These are phyloP conservation scores for Crithidia thermophila DNA, from an alignment of 208 protist genomes.

Conservation along the genomic window DNA sequence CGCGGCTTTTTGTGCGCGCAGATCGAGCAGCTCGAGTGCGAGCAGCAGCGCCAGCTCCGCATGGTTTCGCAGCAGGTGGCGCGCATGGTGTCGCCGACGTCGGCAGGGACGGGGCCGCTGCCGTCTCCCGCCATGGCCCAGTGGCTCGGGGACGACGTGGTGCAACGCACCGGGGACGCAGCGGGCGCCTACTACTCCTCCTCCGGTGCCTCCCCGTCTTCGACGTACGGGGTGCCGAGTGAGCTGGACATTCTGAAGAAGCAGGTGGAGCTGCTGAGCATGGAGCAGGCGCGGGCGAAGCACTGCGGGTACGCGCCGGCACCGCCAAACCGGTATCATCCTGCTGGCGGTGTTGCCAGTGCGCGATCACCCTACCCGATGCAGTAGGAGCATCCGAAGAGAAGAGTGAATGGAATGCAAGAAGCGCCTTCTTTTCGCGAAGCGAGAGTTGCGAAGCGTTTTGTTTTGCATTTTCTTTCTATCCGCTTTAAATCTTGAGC, in stretches of 20 bases:
- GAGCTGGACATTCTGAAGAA: conserved; percentile 60
- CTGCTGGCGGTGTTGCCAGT: not conserved
- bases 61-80: conserved; percentile 25
- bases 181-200: no score
- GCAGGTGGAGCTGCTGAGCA: conserved; percentile 49
- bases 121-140: not conserved
- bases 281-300: conserved; percentile 51
- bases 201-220: no score
- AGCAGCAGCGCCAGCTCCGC: conserved; percentile 40
- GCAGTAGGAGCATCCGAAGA: no score
- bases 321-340: not conserved
- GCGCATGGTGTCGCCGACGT: conserved; percentile 1
- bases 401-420: no score
- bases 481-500: no score
- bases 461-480: no score
- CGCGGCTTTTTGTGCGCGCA: conserved; percentile 39
- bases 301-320: conserved; percentile 9
- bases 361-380: not conserved
- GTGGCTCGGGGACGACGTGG: conserved; percentile 4
- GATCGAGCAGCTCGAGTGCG: conserved; percentile 18
- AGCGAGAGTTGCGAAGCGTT: no score
- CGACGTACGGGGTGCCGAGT: conserved; percentile 26
- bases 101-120: not conserved
- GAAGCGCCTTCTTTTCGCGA: no score
- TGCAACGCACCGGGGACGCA: not conserved